Evolutionary conservation across 345 rosid species (phyloP), one percentile per base, ranked within the genome.

Genomic region (Dimocarpus longan): DNA sequence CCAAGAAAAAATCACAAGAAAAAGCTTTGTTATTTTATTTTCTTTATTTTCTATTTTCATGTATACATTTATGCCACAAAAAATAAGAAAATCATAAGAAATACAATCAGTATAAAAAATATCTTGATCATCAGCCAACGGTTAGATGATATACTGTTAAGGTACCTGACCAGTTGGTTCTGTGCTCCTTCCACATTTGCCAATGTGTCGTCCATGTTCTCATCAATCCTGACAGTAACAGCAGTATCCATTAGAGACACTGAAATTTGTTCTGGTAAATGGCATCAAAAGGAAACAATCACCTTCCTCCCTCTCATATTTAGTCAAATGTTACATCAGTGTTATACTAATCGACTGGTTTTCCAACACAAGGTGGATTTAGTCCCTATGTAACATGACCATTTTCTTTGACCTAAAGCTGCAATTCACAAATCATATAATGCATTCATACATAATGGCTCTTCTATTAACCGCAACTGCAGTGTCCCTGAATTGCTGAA

Each of bases 121-220:
- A 92, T 89, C 87, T 91, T 92, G 76, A 92, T 87, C 95, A 92
- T 91, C 73, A 92, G 78, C 97, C 97, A 92, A 70, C 95, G 83
- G 80, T 91, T 92, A 74, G 97, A 92, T 26, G 94, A 92, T 79
- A 92, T 91, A 78, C 91, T 87, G 82, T 90, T 91, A 32, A 92
- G 89, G 81, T 92, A 91, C 85, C 92, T 85, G 62, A 87, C 91
- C 79, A 76, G 40, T 67, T 76, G 79, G 43, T 88, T 85, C 68
- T 92, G 97, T 67, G 97, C 97, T 1, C 97, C 93, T 80, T 92
- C 97, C 73, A 92, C 93, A 65, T 91, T 91, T 19, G 89, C 76
- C 71, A 92, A 66, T 66, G 95, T 83, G 26, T 92, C 94, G 8
- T 91, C 97, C 93, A 89, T 91, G 81, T 92, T 91, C 83, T 92